A percentile compares a stretch with the other conserved stretches of the same genome.
phyloP scores from a whole-genome alignment of 176 grass and related monocot genomes.

The Oryza rufipogon region DNA sequence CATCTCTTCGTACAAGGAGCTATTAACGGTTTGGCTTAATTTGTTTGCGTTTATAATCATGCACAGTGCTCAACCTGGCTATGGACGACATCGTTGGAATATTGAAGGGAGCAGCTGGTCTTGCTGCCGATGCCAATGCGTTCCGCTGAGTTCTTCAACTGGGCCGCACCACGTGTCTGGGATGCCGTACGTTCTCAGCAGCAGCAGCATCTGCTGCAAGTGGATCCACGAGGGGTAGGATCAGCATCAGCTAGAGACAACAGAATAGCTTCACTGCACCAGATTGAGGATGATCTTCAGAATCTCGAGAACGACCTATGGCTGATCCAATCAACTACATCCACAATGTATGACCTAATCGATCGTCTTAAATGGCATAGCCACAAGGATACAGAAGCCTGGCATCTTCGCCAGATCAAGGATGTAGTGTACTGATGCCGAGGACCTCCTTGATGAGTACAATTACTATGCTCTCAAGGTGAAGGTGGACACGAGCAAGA shows the following conservation, averaged over 20 bases:
- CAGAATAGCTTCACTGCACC: too few species aligned
- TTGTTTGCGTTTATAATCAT: neutral
- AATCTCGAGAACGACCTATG: neutral
- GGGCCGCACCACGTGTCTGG: neutral
- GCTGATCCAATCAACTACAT: too few species aligned
- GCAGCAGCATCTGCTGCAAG: neutral
- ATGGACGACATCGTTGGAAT: neutral
- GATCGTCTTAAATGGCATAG: conserved; percentile 1
- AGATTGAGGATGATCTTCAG: neutral
- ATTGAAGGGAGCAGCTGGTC: neutral
- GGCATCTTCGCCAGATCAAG: neutral
- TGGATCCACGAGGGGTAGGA: neutral
- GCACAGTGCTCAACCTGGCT: neutral
- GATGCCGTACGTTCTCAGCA: neutral
- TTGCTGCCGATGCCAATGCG: neutral
- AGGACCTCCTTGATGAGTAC: conserved; percentile 11
- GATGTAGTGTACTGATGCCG: conserved; percentile 11
- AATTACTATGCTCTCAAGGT: neutral
- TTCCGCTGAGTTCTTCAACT: neutral
- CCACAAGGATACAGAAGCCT: neutral
- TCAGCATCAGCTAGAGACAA: neutral
- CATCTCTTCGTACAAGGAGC: too few species aligned
- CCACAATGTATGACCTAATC: neutral
- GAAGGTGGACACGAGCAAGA: too few species aligned
- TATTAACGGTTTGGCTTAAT: too few species aligned